These are phyloP conservation scores for Neckera pumila DNA, from an alignment of 225 moss, liverwort and hornwort species.

Conservation along the genomic window DNA sequence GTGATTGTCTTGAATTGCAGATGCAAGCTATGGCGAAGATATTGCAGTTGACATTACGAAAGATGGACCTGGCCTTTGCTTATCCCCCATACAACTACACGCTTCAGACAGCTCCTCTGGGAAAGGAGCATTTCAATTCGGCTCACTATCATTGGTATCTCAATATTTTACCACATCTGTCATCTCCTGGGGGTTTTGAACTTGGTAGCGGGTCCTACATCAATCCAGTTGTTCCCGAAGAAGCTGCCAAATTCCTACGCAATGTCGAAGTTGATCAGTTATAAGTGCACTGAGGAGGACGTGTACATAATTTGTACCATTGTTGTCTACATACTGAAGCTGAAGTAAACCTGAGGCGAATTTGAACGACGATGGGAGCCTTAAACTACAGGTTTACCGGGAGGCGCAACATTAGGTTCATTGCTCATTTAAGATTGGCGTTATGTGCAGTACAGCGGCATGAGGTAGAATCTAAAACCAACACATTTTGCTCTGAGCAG, in stretches of 20 bases:
- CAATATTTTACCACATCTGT: conserved; percentile 59
- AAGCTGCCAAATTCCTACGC: conserved; percentile 23
- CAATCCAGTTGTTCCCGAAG: conserved; percentile 66
- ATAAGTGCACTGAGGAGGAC: background rate
- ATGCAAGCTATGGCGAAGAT: conserved; percentile 48
- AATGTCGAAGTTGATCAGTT: background rate
- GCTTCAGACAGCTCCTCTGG: conserved; percentile 63
- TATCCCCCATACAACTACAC: conserved; percentile 64
- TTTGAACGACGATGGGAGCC: background rate
- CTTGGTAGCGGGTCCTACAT: conserved; percentile 62
- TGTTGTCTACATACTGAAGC: background rate
- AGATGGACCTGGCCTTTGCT: conserved; percentile 41
- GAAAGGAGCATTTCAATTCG: conserved; percentile 20
- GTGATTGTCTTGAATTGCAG: conserved; percentile 4
- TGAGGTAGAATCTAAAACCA: background rate
- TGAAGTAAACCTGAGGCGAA: background rate
- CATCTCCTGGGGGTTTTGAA: conserved; percentile 61
- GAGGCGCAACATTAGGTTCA: background rate
- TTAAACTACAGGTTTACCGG: background rate
- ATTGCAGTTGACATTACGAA: conserved; percentile 47
- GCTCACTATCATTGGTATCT: conserved; percentile 68
- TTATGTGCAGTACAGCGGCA: background rate
- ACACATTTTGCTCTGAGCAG: background rate
- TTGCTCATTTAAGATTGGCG: background rate
- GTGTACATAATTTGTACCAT: background rate